Evolutionary conservation across 768 basidiomycete species (phyloP).

Genomic region (Lactifluus volemus): DNA sequence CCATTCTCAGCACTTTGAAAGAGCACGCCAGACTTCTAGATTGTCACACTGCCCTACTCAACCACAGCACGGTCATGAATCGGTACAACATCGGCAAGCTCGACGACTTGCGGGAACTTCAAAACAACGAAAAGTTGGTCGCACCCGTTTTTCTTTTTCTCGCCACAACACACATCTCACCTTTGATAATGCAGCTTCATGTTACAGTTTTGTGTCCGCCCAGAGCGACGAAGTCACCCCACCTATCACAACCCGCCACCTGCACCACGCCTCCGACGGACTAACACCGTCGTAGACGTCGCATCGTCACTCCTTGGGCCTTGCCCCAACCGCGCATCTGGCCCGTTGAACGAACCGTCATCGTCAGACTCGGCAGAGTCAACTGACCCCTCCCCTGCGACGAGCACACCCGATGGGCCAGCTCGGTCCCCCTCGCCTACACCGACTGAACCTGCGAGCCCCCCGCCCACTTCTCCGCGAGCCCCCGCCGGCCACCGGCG

Average conservation of each 20-base stretch:
- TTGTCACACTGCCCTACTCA: slow-evolving; percentile 5
- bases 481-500: background rate
- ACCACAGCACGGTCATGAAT: slow-evolving; percentile 7
- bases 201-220: background rate
- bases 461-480: background rate
- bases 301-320: background rate
- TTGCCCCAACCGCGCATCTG: background rate
- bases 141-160: no score
- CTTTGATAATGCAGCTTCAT: background rate
- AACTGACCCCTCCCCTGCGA: background rate
- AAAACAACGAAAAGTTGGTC: slow-evolving; percentile 7
- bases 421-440: background rate
- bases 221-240: background rate
- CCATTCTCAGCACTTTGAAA: slow-evolving; percentile 4
- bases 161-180: background rate
- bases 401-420: background rate
- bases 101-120: slow-evolving; percentile 11
- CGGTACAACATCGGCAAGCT: slow-evolving; percentile 14
- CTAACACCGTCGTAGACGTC: background rate
- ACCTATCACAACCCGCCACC: background rate
- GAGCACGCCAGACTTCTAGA: slow-evolving; percentile 10
- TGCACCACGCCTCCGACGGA: background rate
- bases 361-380: background rate
- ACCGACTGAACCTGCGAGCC: background rate
- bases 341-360: background rate